Conservation (phyloP, 164 flowering plant species). For the Aristolochia fimbriata region DNA sequence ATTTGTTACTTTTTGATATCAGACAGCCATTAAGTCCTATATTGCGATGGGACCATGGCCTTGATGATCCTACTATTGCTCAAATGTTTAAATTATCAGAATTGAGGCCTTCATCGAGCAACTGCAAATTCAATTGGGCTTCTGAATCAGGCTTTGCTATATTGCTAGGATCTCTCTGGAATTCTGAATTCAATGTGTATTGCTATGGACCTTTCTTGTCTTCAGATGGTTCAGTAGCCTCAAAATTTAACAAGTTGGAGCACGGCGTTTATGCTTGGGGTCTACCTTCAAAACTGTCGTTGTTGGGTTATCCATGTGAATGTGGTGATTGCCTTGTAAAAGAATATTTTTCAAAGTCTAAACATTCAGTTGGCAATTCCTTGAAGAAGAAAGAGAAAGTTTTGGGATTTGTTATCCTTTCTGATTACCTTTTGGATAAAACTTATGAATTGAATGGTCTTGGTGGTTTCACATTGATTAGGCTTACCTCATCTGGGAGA, state of each 20-base stretch:
- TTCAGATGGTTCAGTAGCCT: slow-evolving; percentile 17
- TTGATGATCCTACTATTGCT: slow-evolving; percentile 39
- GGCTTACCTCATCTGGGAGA: slow-evolving; percentile 63
- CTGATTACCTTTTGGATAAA: slow-evolving; percentile 15
- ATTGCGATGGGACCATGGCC: slow-evolving; percentile 62
- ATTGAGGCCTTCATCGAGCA: too few relatives aligned
- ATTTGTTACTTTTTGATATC: slow-evolving; percentile 57
- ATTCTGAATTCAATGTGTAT: slow-evolving; percentile 48
- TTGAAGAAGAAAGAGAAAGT: slow-evolving; percentile 44
- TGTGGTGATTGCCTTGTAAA: slow-evolving; percentile 55
- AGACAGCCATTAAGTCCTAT: slow-evolving; percentile 54
- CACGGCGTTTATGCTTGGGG: slow-evolving; percentile 61
- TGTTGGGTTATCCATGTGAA: slow-evolving; percentile 32
- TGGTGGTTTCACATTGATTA: slow-evolving; percentile 60
- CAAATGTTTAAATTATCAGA: slow-evolving; percentile 44
- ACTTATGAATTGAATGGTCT: slow-evolving; percentile 7
- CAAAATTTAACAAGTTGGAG: slow-evolving; percentile 19
- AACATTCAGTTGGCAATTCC: slow-evolving; percentile 54
- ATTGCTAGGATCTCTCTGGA: slow-evolving; percentile 70
- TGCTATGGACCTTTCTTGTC: slow-evolving; percentile 54
- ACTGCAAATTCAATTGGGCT: too few relatives aligned
- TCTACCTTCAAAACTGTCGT: slow-evolving; percentile 45
- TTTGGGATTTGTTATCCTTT: slow-evolving; percentile 59
- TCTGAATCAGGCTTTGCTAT: slow-evolving; percentile 19
- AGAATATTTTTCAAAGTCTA: slow-evolving; percentile 34